A percentile compares a stretch with the other conserved stretches of the same genome.
These are phyloP conservation scores for Macrolepiota fuliginosa DNA, from an alignment of 768 basidiomycete species.

Conservation along the genomic window DNA sequence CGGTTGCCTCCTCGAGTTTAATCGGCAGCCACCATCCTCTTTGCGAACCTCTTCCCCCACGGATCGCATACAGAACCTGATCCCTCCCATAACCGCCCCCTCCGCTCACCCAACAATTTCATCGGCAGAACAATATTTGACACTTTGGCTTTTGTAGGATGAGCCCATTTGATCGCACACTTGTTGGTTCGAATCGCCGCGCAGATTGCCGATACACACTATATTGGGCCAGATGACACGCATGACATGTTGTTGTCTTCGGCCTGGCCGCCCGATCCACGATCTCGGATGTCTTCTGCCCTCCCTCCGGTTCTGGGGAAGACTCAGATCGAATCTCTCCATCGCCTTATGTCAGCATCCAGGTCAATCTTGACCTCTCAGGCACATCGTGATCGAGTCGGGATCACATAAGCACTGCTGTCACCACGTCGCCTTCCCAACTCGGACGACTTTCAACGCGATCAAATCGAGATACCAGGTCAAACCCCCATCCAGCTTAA, in stretches of 20 bases:
- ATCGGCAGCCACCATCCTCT: constrained; percentile 16
- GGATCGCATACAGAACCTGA: constrained; percentile 11
- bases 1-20: constrained; percentile 17
- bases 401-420: constrained; percentile 8
- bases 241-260: constrained; percentile 22
- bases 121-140: constrained; percentile 7
- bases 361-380: constrained; percentile 13
- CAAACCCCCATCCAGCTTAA: constrained; percentile 8
- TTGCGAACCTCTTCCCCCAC: constrained; percentile 11
- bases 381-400: constrained; percentile 20
- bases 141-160: constrained; percentile 6
- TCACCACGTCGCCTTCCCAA: constrained; percentile 12
- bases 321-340: constrained; percentile 11
- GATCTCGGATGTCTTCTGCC: constrained; percentile 29
- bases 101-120: not conserved
- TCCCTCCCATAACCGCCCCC: not conserved
- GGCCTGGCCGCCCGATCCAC: constrained; percentile 27
- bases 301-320: constrained; percentile 34
- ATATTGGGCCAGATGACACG: constrained; percentile 5
- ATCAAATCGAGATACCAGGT: constrained; percentile 12
- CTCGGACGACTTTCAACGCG: constrained; percentile 6
- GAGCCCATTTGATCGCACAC: constrained; percentile 7
- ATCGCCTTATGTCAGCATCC: constrained; percentile 7
- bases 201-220: constrained; percentile 27
- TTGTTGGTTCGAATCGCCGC: constrained; percentile 17